phyloP scores from a whole-genome alignment of 75 land plant genomes.

The Picea glauca region DNA sequence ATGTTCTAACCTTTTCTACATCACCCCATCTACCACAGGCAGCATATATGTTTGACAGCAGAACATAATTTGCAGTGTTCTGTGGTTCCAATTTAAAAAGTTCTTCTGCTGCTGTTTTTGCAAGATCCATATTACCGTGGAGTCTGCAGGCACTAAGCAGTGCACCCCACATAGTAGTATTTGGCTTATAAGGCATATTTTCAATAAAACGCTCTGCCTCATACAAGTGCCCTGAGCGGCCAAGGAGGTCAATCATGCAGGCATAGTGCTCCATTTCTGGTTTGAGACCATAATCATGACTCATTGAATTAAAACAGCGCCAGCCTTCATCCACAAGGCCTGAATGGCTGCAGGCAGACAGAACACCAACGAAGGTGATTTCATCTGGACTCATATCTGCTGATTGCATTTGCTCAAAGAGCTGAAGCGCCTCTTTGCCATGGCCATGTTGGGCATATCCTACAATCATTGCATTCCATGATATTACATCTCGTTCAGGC shows the following conservation, averaged over 20 bases:
- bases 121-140: background rate
- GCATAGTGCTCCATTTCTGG: background rate
- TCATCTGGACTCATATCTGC: conserved; percentile 30
- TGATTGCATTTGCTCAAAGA: conserved; percentile 35
- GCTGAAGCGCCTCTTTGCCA: conserved; percentile 23
- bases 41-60: background rate
- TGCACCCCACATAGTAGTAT: background rate
- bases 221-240: background rate
- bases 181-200: background rate
- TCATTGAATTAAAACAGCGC: background rate
- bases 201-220: background rate
- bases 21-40: background rate
- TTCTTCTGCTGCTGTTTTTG: background rate
- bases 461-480: conserved; percentile 49
- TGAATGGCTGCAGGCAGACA: conserved; percentile 2
- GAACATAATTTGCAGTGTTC: background rate
- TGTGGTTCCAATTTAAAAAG: background rate
- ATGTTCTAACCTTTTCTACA: background rate
- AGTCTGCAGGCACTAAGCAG: background rate
- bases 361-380: background rate
- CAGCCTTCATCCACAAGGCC: background rate
- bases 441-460: conserved; percentile 43
- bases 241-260: background rate
- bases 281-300: background rate
- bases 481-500: conserved; percentile 29